Base-by-base conservation (phyloP, 176 grass and related monocot species). In the Lolium rigidum region DNA sequence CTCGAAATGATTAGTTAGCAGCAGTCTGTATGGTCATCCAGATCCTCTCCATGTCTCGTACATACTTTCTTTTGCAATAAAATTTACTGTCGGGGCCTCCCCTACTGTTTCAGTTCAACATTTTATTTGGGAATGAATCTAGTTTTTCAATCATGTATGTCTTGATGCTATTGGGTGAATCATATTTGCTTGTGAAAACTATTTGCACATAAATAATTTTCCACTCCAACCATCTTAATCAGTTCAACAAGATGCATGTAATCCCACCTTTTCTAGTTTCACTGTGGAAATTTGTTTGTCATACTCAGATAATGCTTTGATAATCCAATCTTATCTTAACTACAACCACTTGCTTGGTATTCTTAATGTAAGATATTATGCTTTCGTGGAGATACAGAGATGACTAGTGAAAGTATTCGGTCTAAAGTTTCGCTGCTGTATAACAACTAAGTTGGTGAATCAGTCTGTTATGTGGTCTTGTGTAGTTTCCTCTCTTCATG, bases 41-140 rank as follows among this genome's bases (percentile, higher is more conserved):
- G 31, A 35, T 35, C 31, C 31, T 35, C 41, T 43, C 41, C 7
- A 43, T 43, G 41, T 43, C 41, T 43, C 41, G 41, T 43, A 43
- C 4, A 43, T 43, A 43, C 41, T 43, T 43, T 43, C 41, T 43
- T 43, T 43, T 43, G 41, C 41, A 43, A 43, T 43, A 43, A 43
- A 41, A 5, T 43, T 43, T 43, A 43, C 41, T 43, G 41, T 43
- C 41, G 5, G 41, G 7, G 41, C 41, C 41, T 43, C 41, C 7
- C 41, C 6, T 43, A 43, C 41, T 43, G 41, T 43, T 43, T 43
- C 41, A 43, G 41, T 43, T 43, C 41, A 7, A 43, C 41, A 43
- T 43, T 43, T 43, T 43, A 43, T 43, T 43, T 48, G 35, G 58
- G 77, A 77, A 76, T 20, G 15, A 86, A 38, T 59, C 37, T 58